Base-by-base conservation (phyloP, 1,139 yeast genomes). In the Suhomyces guaymorum region DNA sequence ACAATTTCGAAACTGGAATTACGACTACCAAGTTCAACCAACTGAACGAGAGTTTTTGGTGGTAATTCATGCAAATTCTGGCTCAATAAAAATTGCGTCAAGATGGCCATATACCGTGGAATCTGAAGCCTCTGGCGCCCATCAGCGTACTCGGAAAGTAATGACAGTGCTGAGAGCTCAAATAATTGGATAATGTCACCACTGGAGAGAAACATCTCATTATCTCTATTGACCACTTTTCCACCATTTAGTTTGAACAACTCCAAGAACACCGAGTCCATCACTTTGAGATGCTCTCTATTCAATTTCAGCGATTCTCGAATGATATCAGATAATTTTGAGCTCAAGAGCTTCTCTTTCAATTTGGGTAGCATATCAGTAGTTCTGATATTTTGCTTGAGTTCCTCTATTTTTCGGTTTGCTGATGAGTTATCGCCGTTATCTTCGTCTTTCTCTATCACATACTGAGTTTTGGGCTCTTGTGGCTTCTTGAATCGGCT, bases 71-170 rank as follows among this genome's bases (percentile, higher is more conserved):
- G 28, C 3, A 36, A 21, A 11, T 41, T 41, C 14, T 46, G 43
- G 10, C 39, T 36, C 14, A 56, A 36, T 18, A 59, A 50, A 24
- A 46, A 37, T 16, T 42, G 51, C 3, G 63, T 54, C 20, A 66
- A 34, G 2, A 53, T 31, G 1, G 60, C 49, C 45, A 66, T 42
- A 43, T 48, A 66, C 33, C 52, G 53, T 1, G 72, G 71, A 10
- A 59, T 30, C 9, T 32, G 28, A 7, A 26, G 24, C 27, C 27
- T 27, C 28, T 24, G 27, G 14, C 39, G 15, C 19, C 26, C 30
- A 10, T 28, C 26, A 6, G 20, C 10, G 7, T 30, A 24, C n/a
- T 24, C 33, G 4, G 39, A 20, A 4, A 30, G 27, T 5, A 43
- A 38, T 10, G 48, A 37, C 18, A 46, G 35, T 7, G 35, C 26